Conservation (phyloP, 352 stramenopile species). For the Blastocystis hominis region DNA sequence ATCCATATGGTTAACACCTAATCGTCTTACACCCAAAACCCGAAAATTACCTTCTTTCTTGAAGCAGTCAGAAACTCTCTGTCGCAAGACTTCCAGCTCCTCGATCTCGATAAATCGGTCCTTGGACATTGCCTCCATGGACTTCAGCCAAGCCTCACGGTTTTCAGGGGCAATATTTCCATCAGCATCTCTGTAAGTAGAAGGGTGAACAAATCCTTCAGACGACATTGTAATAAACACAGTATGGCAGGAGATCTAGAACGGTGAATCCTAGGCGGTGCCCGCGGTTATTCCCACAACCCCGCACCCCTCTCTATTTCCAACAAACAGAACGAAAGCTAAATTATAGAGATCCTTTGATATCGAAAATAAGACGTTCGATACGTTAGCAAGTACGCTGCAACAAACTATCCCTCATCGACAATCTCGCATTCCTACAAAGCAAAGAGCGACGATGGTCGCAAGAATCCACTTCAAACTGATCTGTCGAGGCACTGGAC, state of each 20-base stretch:
- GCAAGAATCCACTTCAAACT: not conserved
- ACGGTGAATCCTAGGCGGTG: not conserved
- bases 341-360: constrained; percentile 5
- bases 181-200: constrained; percentile 44
- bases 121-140: constrained; percentile 48
- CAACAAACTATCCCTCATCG: not conserved
- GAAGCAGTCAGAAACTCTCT: constrained; percentile 51
- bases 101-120: constrained; percentile 56
- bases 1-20: constrained; percentile 53
- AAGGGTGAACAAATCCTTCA: constrained; percentile 45
- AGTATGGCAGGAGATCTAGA: not conserved
- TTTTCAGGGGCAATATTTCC: constrained; percentile 58
- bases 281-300: not conserved
- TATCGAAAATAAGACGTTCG: not conserved
- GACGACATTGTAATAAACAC: not conserved
- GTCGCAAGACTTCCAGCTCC: constrained; percentile 11
- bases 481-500: constrained; percentile 16
- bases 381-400: not conserved
- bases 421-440: not conserved
- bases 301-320: not conserved
- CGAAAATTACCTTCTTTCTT: constrained; percentile 44
- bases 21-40: not conserved
- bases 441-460: not conserved
- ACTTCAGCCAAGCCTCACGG: constrained; percentile 30
- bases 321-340: constrained; percentile 9